These are phyloP conservation scores for Alternaria brassicicola DNA, from an alignment of 2,329 filamentous ascomycete species.

Conservation along the genomic window DNA sequence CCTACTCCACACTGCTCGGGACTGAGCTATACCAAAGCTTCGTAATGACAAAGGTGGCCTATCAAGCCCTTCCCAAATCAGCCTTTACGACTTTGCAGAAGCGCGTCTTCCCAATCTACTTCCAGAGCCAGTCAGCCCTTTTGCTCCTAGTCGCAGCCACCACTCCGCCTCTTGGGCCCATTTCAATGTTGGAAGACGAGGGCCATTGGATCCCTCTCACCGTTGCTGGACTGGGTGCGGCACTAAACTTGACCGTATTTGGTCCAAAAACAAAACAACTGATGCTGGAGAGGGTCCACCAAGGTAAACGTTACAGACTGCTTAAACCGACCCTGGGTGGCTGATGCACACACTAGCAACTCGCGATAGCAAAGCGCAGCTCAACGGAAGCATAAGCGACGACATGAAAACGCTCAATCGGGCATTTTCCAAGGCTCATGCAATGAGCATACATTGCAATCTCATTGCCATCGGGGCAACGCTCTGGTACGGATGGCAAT, in stretches of 20 bases:
- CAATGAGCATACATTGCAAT: constrained; percentile 54
- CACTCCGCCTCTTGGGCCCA: constrained; percentile 40
- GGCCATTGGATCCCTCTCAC: constrained; percentile 36
- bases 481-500: constrained; percentile 28
- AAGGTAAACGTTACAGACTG: constrained; percentile 23
- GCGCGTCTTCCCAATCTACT: constrained; percentile 51
- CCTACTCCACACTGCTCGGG: constrained; percentile 50
- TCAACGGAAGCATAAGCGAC: constrained; percentile 2
- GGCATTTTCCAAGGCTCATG: constrained; percentile 47
- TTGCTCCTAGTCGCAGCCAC: constrained; percentile 44
- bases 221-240: constrained; percentile 40
- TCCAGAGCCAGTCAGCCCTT: constrained; percentile 47
- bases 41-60: constrained; percentile 50
- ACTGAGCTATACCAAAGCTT: constrained; percentile 51
- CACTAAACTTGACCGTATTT: constrained; percentile 46
- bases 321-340: background rate
- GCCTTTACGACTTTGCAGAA: constrained; percentile 51
- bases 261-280: constrained; percentile 43
- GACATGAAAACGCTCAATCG: constrained; percentile 39
- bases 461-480: constrained; percentile 45
- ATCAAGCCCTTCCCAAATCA: constrained; percentile 43
- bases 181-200: constrained; percentile 32
- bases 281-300: constrained; percentile 45
- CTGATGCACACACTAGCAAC: constrained; percentile 19
- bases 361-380: constrained; percentile 15